Base-by-base conservation (phyloP, 371 early-diverging fungal genomes). In the Mortierella sp. region DNA sequence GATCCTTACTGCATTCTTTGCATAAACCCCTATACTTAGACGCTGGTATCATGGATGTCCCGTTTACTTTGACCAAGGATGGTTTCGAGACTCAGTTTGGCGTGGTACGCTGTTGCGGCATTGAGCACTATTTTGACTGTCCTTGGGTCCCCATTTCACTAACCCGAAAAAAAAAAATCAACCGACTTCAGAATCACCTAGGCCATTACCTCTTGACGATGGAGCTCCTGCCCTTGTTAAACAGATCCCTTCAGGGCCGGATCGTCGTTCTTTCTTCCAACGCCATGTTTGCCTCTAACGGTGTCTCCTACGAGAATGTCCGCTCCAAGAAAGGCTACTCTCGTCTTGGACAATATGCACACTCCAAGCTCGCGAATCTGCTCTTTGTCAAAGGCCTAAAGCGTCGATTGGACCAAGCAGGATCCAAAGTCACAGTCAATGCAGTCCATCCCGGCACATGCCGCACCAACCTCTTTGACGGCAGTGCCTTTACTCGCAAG, bases 361-460 rank as follows among this genome's bases (percentile, higher is more conserved):
- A 70, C 19, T 69, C 80, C 37, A 89, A 89, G 57, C 80, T 89
- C 49, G 84, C 85, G 51, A 87, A 89, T 64, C 23, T 86, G 41
- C 64, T 84, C 19, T 89, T 86, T 62, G 64, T 87, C 43, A 68
- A 47, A 4, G 75, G 65, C 1, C 63, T 89, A 42, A 65, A 78
- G 3, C 69, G 75, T 49, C 79, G 59, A 30, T 60, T 82, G 2
- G 54, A 70, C 21, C 72, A 63, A 9, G 37, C 27, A 4, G 72
- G 72, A 4, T 66, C 78, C 21, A 24, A 50, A 2, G 67, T 86
- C 7, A 58, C 70, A 0, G 80, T 82, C 48, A 83, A 85, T 48
- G 49, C 75, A 12, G 23, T 64, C 27, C 86, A 88, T 42, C 89
- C 89, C 0, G 89, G 88, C 0, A 49, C 79, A 6, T 70, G 84